Conservation (phyloP, 805 yeast species). For the Monosporozyma servazzii region DNA sequence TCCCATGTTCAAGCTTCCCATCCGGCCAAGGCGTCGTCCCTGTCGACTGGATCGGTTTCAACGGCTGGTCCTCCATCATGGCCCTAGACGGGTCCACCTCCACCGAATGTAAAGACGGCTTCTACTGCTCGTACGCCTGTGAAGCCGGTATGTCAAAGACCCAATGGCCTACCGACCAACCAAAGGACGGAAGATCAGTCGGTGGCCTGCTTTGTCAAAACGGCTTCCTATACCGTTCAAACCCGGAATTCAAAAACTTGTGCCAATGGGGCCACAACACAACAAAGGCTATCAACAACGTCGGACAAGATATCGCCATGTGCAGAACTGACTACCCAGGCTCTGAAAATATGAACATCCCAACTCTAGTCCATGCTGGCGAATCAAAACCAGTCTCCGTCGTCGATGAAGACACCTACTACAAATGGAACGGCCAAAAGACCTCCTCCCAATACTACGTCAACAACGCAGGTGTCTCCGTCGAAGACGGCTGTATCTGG, state of each 20-base stretch:
- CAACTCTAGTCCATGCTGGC: slow-evolving; percentile 49
- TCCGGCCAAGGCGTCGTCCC: slow-evolving; percentile 59
- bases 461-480: slow-evolving; percentile 65
- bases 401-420: slow-evolving; percentile 52
- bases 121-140: slow-evolving; percentile 70
- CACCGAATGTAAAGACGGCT: slow-evolving; percentile 53
- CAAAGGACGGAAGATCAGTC: slow-evolving; percentile 57
- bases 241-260: slow-evolving; percentile 37
- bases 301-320: slow-evolving; percentile 46
- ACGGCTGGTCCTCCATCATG: slow-evolving; percentile 45
- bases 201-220: slow-evolving; percentile 61
- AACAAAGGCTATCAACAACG: slow-evolving; percentile 45
- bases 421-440: slow-evolving; percentile 50
- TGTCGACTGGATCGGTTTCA: slow-evolving; percentile 44
- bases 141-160: slow-evolving; percentile 76
- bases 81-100: slow-evolving; percentile 57
- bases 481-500: slow-evolving; percentile 66
- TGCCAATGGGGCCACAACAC: slow-evolving; percentile 57
- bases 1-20: slow-evolving; percentile 58
- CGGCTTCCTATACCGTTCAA: slow-evolving; percentile 57
- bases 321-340: slow-evolving; percentile 80
- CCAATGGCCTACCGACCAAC: slow-evolving; percentile 67
- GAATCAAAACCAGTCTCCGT: slow-evolving; percentile 43
- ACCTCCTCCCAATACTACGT: slow-evolving; percentile 71
- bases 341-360: slow-evolving; percentile 71